Conservation (phyloP, 2,329 filamentous ascomycete genomes). For the Sporothrix variecibatus region DNA sequence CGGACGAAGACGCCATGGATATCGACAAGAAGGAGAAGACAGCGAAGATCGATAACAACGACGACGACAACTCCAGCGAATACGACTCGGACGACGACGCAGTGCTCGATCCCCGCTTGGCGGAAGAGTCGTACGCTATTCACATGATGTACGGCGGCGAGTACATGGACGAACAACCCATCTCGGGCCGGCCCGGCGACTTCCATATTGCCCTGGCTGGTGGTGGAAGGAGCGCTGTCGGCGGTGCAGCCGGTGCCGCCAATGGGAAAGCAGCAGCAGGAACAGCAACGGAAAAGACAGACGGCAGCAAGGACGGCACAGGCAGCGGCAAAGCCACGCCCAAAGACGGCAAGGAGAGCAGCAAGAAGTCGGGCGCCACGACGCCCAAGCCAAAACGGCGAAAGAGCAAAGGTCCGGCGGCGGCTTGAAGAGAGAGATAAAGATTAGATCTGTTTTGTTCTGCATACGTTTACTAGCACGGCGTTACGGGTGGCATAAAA, state of each 20-base stretch:
- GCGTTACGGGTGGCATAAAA: neutral
- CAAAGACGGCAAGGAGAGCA: slow-evolving; percentile 47
- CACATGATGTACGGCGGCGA: slow-evolving; percentile 63
- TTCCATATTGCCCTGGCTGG: slow-evolving; percentile 66
- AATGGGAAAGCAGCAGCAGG: slow-evolving; percentile 18
- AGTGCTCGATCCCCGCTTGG: slow-evolving; percentile 47
- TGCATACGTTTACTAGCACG: slow-evolving; percentile 13
- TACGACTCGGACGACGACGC: slow-evolving; percentile 39
- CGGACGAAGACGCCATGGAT: slow-evolving; percentile 10
- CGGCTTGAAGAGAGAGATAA: neutral
- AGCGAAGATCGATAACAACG: neutral
- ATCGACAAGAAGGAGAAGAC: neutral
- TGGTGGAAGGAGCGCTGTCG: slow-evolving; percentile 46
- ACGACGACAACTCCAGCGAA: slow-evolving; percentile 32
- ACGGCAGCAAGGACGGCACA: slow-evolving; percentile 41
- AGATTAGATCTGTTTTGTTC: neutral
- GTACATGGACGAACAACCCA: slow-evolving; percentile 68
- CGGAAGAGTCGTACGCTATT: slow-evolving; percentile 60
- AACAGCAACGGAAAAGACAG: neutral
- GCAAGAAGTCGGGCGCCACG: slow-evolving; percentile 42
- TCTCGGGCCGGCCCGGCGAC: slow-evolving; percentile 65
- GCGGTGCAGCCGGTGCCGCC: slow-evolving; percentile 34
- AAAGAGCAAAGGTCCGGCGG: slow-evolving; percentile 47
- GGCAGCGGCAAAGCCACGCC: slow-evolving; percentile 41
- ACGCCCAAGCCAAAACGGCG: slow-evolving; percentile 48